Conservation (phyloP, 345 rosid species). For the Erodium maritimum region DNA sequence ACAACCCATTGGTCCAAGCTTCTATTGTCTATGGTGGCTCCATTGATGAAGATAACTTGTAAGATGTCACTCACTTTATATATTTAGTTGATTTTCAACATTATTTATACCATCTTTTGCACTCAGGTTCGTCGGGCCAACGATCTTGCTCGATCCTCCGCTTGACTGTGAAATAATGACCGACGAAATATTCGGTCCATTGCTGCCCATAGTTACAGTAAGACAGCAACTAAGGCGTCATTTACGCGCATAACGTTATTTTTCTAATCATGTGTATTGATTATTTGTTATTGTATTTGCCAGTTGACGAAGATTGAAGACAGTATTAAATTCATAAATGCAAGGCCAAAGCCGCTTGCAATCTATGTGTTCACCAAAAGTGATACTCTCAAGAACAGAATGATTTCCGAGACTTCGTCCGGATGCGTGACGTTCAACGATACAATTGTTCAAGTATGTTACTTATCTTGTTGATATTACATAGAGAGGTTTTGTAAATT, state of each 20-base stretch:
- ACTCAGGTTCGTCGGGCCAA: conserved; percentile 65
- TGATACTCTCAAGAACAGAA: conserved; percentile 20
- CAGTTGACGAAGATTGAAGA: conserved; percentile 72
- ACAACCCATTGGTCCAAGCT: conserved; percentile 15
- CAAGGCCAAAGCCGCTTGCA: conserved; percentile 65
- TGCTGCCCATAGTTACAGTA: conserved; percentile 73
- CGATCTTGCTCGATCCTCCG: conserved; percentile 61
- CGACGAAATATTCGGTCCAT: conserved; percentile 89
- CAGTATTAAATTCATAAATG: conserved; percentile 40
- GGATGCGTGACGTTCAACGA: conserved; percentile 54
- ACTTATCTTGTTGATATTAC: too few relatives aligned
- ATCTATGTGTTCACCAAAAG: conserved; percentile 68
- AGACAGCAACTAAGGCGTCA: conserved; percentile 7
- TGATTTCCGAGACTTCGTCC: conserved; percentile 47
- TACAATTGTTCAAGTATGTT: conserved; percentile 48
- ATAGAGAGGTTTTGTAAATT: too few relatives aligned
- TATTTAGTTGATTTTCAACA: too few relatives aligned
- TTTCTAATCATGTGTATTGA: too few relatives aligned
- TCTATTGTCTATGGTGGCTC: conserved; percentile 26
- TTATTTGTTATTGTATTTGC: too few relatives aligned
- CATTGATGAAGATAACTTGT: conserved; percentile 26
- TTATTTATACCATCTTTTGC: too few relatives aligned
- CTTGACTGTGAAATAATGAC: conserved; percentile 50
- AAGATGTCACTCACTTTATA: too few relatives aligned
- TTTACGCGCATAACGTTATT: too few relatives aligned